Conservation (phyloP, 306 rosid genomes). For the Vigna radiata region DNA sequence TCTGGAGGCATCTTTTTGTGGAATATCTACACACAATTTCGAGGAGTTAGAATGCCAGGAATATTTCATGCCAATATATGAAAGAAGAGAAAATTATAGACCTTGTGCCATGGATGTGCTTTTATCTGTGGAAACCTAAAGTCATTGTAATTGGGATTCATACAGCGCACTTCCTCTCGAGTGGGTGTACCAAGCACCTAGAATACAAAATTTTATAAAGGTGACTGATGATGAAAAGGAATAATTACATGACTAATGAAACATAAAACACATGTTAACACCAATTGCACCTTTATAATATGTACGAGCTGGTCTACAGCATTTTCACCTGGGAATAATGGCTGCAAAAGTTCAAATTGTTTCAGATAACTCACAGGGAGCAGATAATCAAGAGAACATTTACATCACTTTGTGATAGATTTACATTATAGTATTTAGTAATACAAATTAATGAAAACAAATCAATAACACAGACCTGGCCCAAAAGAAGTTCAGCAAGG, state of each 20-base stretch:
- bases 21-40: slow-evolving; percentile 64
- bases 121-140: slow-evolving; percentile 87
- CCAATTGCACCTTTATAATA: slow-evolving; percentile 78
- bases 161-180: slow-evolving; percentile 96
- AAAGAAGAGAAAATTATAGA: slow-evolving; percentile 47
- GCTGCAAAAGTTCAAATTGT: slow-evolving; percentile 57
- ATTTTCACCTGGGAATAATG: slow-evolving; percentile 94
- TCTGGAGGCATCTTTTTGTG: slow-evolving; percentile 98
- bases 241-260: slow-evolving; percentile 11
- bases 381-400: slow-evolving; percentile 22
- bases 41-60: slow-evolving; percentile 37
- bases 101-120: slow-evolving; percentile 99
- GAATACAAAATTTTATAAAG: slow-evolving; percentile 25
- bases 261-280: neutral
- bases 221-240: neutral
- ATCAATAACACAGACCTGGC: slow-evolving; percentile 69
- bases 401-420: slow-evolving; percentile 13
- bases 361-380: slow-evolving; percentile 2
- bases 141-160: slow-evolving; percentile 96
- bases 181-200: slow-evolving; percentile 99
- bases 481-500: slow-evolving; percentile 97
- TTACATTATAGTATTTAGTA: slow-evolving; percentile 3
- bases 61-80: slow-evolving; percentile 6
- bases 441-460: slow-evolving; percentile 5
- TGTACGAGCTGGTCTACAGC: slow-evolving; percentile 98